A percentile compares a stretch with the other conserved stretches of the same genome.
Evolutionary conservation across 352 stramenopile genomes (phyloP).

Genomic region (Aphanomyces astaci): DNA sequence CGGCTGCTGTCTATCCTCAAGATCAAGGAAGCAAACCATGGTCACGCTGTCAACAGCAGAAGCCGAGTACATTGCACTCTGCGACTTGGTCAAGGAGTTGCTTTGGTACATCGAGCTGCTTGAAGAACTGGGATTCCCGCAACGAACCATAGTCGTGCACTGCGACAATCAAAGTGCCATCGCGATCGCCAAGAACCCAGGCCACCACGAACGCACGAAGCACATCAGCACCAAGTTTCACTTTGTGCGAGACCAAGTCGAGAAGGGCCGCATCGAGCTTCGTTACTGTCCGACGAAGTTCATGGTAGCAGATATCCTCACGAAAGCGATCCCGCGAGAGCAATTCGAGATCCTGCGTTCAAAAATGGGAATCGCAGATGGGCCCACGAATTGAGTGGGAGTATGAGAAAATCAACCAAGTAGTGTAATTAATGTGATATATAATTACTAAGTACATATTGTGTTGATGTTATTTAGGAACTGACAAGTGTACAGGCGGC

Average conservation of each 20-base stretch:
- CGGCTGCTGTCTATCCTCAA: too few species aligned
- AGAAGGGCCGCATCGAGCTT: background rate
- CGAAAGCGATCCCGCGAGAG: background rate
- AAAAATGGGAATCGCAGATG: background rate
- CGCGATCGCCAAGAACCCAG: slow-evolving; percentile 1
- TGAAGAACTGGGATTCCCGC: background rate
- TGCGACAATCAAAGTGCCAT: slow-evolving; percentile 1
- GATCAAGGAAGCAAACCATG: too few species aligned
- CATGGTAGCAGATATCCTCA: slow-evolving; percentile 1
- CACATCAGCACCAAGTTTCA: slow-evolving; percentile 5
- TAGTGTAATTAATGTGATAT: too few species aligned
- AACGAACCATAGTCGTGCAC: background rate
- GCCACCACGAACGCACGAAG: background rate
- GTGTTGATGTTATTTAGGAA: too few species aligned
- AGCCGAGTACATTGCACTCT: too few species aligned
- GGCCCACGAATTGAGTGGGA: slow-evolving; percentile 4
- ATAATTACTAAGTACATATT: too few species aligned
- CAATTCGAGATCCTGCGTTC: slow-evolving; percentile 3
- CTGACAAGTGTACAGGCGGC: background rate
- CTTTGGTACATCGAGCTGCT: background rate
- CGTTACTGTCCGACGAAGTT: background rate
- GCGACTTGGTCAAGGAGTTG: background rate
- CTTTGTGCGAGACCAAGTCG: background rate
- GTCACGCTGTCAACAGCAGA: too few species aligned
- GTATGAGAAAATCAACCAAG: too few species aligned